Evolutionary conservation across 2,329 filamentous ascomycete genomes (phyloP).

Genomic region (Monosporascus sp.): DNA sequence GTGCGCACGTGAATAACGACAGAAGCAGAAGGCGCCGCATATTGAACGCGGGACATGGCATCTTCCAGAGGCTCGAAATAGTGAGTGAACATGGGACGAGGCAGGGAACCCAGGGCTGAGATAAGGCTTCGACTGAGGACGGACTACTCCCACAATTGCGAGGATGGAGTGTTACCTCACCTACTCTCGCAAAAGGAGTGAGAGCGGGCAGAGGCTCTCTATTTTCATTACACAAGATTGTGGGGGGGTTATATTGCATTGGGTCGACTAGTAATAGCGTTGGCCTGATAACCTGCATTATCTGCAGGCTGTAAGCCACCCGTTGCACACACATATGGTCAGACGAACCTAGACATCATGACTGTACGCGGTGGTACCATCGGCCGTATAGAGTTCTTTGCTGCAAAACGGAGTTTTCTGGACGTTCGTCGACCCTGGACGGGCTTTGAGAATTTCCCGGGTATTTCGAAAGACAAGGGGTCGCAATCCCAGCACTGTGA

Average conservation of each 20-base stretch:
- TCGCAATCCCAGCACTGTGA: background rate
- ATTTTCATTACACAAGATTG: background rate
- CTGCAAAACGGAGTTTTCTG: background rate
- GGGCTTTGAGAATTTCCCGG: background rate
- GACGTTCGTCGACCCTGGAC: background rate
- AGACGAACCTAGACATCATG: background rate
- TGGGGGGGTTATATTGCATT: background rate
- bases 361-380: background rate
- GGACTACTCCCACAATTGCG: background rate
- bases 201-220: background rate
- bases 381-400: background rate
- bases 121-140: background rate
- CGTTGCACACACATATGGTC: background rate
- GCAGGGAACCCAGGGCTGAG: background rate
- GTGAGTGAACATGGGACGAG: background rate
- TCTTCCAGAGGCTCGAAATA: background rate
- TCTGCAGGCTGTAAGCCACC: background rate
- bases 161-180: no score
- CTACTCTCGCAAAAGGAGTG: background rate
- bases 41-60: background rate
- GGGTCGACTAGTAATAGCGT: background rate
- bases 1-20: background rate
- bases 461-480: background rate
- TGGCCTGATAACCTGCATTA: background rate
- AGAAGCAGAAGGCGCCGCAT: background rate